Base-by-base conservation (phyloP, 2,329 filamentous ascomycete genomes). In the Colletotrichum karsti region DNA sequence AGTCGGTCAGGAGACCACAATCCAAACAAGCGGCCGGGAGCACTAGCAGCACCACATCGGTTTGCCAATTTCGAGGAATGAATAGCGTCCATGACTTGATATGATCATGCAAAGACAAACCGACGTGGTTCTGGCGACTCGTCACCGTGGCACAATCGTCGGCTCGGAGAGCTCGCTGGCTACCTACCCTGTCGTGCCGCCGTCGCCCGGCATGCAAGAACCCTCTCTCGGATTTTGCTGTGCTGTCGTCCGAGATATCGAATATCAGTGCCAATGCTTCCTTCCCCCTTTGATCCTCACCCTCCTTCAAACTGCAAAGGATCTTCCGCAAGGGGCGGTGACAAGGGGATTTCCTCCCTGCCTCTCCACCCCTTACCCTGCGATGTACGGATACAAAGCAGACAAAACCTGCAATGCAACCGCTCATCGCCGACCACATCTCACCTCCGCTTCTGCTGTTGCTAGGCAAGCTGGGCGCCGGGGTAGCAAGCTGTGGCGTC, bases 1-100 rank as follows among this genome's bases (percentile, higher is more conserved):
- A 30, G 30, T 63, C 53, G 53, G 60, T 67, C 64, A 67, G 51
- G 18, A 58, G 59, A 64, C 59, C 64, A 41, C 30, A 42, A 22
- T 53, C 20, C 20, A 33, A 41, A 33, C 59, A 20, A 30, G 33
- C 18, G 22, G 26, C 61, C 26, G 42, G 53, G 41, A n/a, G 39
- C 63, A 55, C 28, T 12, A 54, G 18, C 18, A 46, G 10, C 18
- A 20, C 13, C 18, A 46, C n/a, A 54, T 54, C 58, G 58, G 51
- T 24, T 50, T 54, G 24, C 20, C 8, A 51, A 39, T 50, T 18
- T 22, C 26, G 8, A 51, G 42, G n/a, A 39, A 3, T 24, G 35
- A 22, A 48, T 33, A 58, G 12, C 24, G 30, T 41, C 33, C 22
- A 33, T 58, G n/a, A n/a, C n/a, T 30, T 12, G 28, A 30, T 33